Base-by-base conservation (phyloP, 768 basidiomycete species). In the Amanita polypyramis region DNA sequence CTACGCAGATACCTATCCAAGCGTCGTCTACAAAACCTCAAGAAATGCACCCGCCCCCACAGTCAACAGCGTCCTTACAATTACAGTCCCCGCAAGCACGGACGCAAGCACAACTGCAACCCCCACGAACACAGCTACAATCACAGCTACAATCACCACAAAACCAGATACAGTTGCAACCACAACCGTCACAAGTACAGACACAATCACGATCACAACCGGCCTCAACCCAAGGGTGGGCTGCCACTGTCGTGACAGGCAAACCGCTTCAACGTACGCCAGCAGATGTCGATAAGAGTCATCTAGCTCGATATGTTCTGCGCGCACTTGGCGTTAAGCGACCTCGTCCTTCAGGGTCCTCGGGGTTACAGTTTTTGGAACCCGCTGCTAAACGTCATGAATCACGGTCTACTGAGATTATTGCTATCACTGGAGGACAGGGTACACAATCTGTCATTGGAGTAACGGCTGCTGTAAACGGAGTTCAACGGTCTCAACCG, bases 271-370 rank as follows among this genome's bases (percentile, higher is more conserved):
- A 44, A 17, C 47, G 47, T 25, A 23, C 19, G n/a, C 47, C 47
- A 14, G 47, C 38, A 2, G 39, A 49, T 20, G 39, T 39, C 11
- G 40, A 49, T 42, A 49, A 32, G 17, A 70, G 61, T 39, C 67
- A 66, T 36, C 66, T 84, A 21, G 80, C 81, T 2, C 70, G 65
- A 37, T 79, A 81, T 58, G 64, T 84, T 38, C 53, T 84, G 17
- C 69, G 68, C 37, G 75, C 78, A 5, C 65, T 83, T 3, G 72
- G 73, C 14, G 15, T 39, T 14, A 37, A 50, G 20, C 34, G 49
- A 44, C 40, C 29, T 41, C 21, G n/a, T 10, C 42, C 49, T 10
- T 21, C 12, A 27, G 39, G 20, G n/a, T 25, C 9, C 9, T 27
- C 43, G 37, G 21, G 12, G 11, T 19, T 29, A 5, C 35, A 19